These are phyloP conservation scores for Petrea volubilis DNA, from an alignment of 257 asterid genomes.

Conservation along the genomic window DNA sequence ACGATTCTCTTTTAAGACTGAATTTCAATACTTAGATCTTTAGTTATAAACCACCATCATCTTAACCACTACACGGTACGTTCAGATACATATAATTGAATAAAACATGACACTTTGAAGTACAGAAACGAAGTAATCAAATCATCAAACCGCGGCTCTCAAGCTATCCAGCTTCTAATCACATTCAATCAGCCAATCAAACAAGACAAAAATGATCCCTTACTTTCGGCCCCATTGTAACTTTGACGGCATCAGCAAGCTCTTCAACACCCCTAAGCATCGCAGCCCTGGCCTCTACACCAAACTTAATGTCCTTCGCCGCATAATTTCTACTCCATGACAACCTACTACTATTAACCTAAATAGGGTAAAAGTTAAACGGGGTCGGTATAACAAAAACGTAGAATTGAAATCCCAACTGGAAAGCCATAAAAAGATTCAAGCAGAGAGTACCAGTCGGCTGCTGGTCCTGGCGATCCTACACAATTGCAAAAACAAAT, in stretches of 20 bases:
- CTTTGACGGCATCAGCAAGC: conserved; percentile 64
- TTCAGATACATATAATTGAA: neutral
- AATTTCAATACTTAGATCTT: neutral
- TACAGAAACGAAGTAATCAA: neutral
- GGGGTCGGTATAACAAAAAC: neutral
- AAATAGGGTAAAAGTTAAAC: neutral
- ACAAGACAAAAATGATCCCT: neutral
- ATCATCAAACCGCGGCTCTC: neutral
- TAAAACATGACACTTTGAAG: neutral
- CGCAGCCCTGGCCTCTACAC: conserved; percentile 60
- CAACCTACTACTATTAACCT: conserved; percentile 35
- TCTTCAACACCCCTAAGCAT: conserved; percentile 72
- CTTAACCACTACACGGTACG: neutral
- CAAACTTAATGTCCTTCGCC: conserved; percentile 59
- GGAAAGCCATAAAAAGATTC: too few relatives aligned
- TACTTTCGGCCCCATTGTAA: conserved; percentile 77
- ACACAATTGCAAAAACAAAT: too few relatives aligned
- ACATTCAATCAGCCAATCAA: neutral
- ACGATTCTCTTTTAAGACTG: neutral
- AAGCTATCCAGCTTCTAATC: neutral
- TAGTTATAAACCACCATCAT: neutral
- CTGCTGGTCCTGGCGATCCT: too few relatives aligned
- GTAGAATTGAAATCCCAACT: neutral
- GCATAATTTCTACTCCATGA: conserved; percentile 58
- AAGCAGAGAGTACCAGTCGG: too few relatives aligned